phyloP scores from a whole-genome alignment of 192 early-diverging fungal species.

The Podila epigama region DNA sequence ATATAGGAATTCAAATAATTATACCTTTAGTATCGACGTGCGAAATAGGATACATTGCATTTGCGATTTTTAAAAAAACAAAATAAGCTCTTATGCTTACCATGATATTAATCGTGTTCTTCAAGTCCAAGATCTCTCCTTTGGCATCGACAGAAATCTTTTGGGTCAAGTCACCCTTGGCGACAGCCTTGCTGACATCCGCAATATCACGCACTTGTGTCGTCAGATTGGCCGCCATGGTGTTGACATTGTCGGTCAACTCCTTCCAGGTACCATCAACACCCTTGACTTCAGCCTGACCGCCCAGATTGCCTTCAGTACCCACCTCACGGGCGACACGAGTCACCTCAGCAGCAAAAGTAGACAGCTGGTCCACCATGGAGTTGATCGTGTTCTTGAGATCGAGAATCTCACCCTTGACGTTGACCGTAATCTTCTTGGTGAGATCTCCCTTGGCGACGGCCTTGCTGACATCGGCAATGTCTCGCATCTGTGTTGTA shows the following conservation, averaged over 20 bases:
- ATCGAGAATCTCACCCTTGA: slow-evolving; percentile 66
- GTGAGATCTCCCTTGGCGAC: slow-evolving; percentile 71
- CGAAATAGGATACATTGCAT: slow-evolving; percentile 47
- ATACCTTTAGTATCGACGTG: slow-evolving; percentile 57
- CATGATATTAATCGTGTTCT: slow-evolving; percentile 70
- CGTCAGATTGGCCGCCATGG: slow-evolving; percentile 69
- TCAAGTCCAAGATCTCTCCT: slow-evolving; percentile 73
- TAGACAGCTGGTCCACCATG: slow-evolving; percentile 69
- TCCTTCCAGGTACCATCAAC: slow-evolving; percentile 74
- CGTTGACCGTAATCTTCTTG: slow-evolving; percentile 61
- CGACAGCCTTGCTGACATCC: slow-evolving; percentile 66
- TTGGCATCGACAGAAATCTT: slow-evolving; percentile 60
- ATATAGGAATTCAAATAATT: slow-evolving; percentile 58
- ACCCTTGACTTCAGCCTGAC: slow-evolving; percentile 60
- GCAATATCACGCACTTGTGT: slow-evolving; percentile 73
- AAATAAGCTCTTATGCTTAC: slow-evolving; percentile 64
- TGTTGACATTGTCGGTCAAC: slow-evolving; percentile 70
- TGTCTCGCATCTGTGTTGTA: slow-evolving; percentile 71
- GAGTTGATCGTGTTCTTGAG: slow-evolving; percentile 70
- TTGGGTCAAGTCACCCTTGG: slow-evolving; percentile 58
- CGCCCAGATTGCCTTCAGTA: slow-evolving; percentile 62
- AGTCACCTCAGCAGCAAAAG: slow-evolving; percentile 70
- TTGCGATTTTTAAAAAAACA: slow-evolving; percentile 51
- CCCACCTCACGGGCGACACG: slow-evolving; percentile 71
- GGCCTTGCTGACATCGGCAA: slow-evolving; percentile 71